Evolutionary conservation across 2,329 filamentous ascomycete genomes (phyloP).

Genomic region (Plectosphaerella cucumerina): DNA sequence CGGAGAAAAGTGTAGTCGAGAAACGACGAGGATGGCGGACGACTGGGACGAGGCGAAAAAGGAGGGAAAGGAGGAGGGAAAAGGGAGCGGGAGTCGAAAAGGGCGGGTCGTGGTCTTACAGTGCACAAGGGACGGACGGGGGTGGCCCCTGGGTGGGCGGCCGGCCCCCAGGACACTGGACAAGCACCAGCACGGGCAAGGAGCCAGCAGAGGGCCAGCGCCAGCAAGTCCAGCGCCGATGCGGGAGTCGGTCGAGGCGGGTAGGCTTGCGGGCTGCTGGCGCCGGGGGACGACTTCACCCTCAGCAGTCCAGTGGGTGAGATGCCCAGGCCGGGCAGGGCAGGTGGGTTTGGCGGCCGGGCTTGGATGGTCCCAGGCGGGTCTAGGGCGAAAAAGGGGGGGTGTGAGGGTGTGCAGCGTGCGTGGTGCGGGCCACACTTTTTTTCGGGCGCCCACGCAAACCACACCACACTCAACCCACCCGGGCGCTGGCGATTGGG

Average conservation of each 20-base stretch:
- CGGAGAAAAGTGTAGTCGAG: slow-evolving; percentile 28
- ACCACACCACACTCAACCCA: slow-evolving; percentile 1
- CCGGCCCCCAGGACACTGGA: background rate
- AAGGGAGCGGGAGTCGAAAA: slow-evolving; percentile 18
- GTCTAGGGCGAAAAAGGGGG: no score
- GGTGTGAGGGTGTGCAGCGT: no score
- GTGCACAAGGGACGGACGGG: background rate
- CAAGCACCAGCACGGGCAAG: no score
- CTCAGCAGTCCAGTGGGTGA: no score
- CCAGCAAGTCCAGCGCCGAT: background rate
- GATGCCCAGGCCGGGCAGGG: no score
- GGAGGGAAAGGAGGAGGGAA: slow-evolving; percentile 22
- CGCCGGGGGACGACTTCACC: no score
- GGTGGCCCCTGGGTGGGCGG: background rate
- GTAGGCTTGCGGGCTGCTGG: no score
- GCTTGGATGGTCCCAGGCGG: background rate
- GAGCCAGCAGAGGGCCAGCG: background rate
- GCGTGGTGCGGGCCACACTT: background rate
- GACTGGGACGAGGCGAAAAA: slow-evolving; percentile 29
- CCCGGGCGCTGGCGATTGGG: background rate
- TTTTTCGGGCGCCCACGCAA: background rate
- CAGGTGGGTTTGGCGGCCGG: background rate
- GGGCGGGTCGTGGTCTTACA: slow-evolving; percentile 5
- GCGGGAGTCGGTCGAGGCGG: no score
- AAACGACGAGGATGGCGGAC: slow-evolving; percentile 27